Evolutionary conservation across 805 yeast genomes (phyloP), one percentile per base, ranked within the genome.

Genomic region (Ogataea pini): DNA sequence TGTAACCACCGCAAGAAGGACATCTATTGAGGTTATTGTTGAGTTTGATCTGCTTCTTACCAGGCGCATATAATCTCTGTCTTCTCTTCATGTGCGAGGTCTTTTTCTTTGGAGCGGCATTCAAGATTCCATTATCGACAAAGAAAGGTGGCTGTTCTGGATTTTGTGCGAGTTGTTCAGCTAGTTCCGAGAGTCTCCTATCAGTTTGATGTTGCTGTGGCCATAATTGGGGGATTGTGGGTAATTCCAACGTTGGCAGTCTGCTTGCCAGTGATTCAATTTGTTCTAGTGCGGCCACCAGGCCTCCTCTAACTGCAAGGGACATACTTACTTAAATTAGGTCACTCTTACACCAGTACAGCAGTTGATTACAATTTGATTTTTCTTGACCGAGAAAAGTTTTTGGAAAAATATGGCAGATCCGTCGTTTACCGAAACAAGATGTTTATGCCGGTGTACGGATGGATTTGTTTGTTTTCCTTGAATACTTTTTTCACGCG

Each of bases 81-180:
- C 97, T 83, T 62, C 88, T 86, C 68, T 89, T 87, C 71, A 81
- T 81, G 65, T 89, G 89, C 7, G 98, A 89, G 2, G 82, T 82
- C 68, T 90, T 91, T 80, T 91, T 90, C 75, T 94, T 94, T 47
- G 99, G 98, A 6, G 83, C 97, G 5, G 99, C 99, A 56, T 75
- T 73, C 46, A 89, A 72, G 25, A 87, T 78, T n/a, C 95, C 96
- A 55, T 82, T 77, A 56, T 82, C 86, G 25, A 75, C 67, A 66
- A 76, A 75, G 49, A 71, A 66, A 48, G 75, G 72, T 4, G 71
- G 75, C 25, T 61, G 62, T 9, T 64, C 67, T 6, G 57, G 49
- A 29, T 28, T 44, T 13, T 67, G 67, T 50, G 70, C 71, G 31
- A 78, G 56, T 52, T 71, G 69, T 56, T 73, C 44, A 19, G 44